Percentiles rank a stretch among this genome's conserved stretches.
phyloP scores from a whole-genome alignment of 2,329 filamentous ascomycete species.

The Diaporthe australafricana region DNA sequence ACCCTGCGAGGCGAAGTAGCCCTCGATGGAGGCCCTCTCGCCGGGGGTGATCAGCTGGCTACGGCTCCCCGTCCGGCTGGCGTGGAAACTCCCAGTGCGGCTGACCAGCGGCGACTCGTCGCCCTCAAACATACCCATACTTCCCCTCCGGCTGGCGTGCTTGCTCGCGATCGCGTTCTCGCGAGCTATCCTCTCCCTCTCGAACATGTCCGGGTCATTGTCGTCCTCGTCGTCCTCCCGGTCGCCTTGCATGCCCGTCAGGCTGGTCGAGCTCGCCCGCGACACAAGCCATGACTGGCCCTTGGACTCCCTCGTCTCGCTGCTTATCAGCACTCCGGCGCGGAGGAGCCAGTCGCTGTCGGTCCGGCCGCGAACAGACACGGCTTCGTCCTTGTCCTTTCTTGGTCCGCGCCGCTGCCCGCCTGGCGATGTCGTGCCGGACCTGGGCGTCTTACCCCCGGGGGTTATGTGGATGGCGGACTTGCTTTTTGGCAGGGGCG shows the following conservation, averaged over 20 bases:
- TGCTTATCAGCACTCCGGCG: conserved; percentile 71
- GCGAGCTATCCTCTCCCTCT: conserved; percentile 50
- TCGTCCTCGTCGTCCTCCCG: conserved; percentile 52
- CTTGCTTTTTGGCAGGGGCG: conserved; percentile 68
- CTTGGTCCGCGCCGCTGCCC: conserved; percentile 44
- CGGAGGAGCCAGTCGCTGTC: conserved; percentile 75
- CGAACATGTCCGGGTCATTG: conserved; percentile 40
- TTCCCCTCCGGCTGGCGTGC: conserved; percentile 60
- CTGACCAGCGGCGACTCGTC: conserved; percentile 52
- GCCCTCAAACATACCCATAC: conserved; percentile 53
- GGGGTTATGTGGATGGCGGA: conserved; percentile 67
- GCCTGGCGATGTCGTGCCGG: conserved; percentile 36
- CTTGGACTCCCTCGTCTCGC: conserved; percentile 73
- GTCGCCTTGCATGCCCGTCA: conserved; percentile 63
- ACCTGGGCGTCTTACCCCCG: conserved; percentile 37
- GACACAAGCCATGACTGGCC: conserved; percentile 77
- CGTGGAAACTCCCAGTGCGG: conserved; percentile 59
- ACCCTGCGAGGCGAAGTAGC: conserved; percentile 50
- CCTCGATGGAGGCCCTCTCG: conserved; percentile 50
- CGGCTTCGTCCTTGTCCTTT: conserved; percentile 41
- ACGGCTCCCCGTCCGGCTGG: conserved; percentile 57
- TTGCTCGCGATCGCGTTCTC: conserved; percentile 53
- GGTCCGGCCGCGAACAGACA: conserved; percentile 49
- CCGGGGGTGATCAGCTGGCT: conserved; percentile 59
- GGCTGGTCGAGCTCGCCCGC: conserved; percentile 72